Percentiles rank a stretch among this genome's conserved stretches.
Conservation (phyloP, 495 filamentous ascomycete species). For the Talaromyces adpressus region DNA sequence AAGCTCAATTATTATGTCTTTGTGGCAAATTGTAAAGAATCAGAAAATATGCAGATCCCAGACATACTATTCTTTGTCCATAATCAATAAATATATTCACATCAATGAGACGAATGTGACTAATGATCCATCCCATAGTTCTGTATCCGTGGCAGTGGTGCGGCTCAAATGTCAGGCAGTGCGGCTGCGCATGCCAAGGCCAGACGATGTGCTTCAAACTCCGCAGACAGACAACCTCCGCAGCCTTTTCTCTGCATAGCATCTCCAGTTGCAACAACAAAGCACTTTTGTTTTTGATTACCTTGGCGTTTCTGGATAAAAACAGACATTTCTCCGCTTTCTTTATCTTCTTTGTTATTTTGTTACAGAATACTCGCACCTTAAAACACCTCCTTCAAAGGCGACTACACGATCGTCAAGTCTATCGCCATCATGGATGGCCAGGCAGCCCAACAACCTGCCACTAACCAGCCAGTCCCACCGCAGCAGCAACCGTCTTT, state of each 20-base stretch:
- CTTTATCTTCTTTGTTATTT: neutral
- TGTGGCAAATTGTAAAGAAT: neutral
- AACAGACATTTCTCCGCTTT: neutral
- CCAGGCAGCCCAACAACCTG: slow-evolving; percentile 10
- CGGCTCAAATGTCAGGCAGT: neutral
- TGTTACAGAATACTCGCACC: neutral
- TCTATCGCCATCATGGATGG: slow-evolving; percentile 4
- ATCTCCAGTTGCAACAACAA: neutral
- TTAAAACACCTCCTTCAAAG: neutral
- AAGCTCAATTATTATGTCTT: neutral
- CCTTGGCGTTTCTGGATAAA: neutral
- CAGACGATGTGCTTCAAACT: neutral
- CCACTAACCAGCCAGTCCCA: slow-evolving; percentile 24
- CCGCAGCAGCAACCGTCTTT: slow-evolving; percentile 39
- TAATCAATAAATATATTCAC: neutral
- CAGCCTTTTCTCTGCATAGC: neutral
- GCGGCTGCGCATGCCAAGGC: neutral
- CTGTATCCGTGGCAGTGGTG: neutral
- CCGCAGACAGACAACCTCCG: neutral
- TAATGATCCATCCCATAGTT: neutral
- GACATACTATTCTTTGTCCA: neutral
- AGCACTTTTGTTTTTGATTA: neutral
- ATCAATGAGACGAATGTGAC: neutral
- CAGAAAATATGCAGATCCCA: neutral
- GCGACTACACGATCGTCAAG: neutral